These are phyloP conservation scores for Russula abietina DNA, from an alignment of 768 basidiomycete genomes.

Conservation along the genomic window DNA sequence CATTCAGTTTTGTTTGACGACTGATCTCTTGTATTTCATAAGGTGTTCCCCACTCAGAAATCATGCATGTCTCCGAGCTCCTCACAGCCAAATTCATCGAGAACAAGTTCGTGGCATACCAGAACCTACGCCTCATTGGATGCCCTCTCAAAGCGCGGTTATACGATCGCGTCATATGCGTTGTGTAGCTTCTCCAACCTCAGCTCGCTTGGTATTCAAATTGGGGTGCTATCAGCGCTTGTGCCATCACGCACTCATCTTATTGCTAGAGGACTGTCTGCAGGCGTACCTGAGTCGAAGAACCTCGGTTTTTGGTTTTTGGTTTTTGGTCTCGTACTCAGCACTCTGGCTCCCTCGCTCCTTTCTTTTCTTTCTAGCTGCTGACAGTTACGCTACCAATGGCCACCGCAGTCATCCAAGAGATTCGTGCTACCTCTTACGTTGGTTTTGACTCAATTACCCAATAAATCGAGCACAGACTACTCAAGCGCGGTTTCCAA, in stretches of 20 bases:
- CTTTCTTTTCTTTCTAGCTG: too few species aligned
- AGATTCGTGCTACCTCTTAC: too few species aligned
- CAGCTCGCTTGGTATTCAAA: conserved; percentile 80
- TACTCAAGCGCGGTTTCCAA: too few species aligned
- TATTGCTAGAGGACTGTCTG: too few species aligned
- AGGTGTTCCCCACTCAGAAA: conserved; percentile 76
- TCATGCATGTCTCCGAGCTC: conserved; percentile 71
- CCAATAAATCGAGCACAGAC: too few species aligned
- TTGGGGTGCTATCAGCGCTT: conserved; percentile 65
- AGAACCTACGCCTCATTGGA: conserved; percentile 39
- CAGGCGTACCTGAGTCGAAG: too few species aligned
- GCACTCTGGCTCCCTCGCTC: too few species aligned
- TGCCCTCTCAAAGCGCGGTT: conserved; percentile 66
- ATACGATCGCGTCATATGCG: conserved; percentile 78
- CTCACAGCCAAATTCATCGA: conserved; percentile 84
- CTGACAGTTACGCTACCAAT: too few species aligned
- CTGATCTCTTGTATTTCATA: conserved; percentile 24
- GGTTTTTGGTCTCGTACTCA: too few species aligned
- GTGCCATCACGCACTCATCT: conserved; percentile 62
- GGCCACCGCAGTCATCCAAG: too few species aligned
- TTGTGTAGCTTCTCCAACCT: conserved; percentile 91
- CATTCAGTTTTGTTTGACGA: neutral
- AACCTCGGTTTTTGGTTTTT: too few species aligned
- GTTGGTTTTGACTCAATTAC: too few species aligned
- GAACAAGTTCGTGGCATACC: conserved; percentile 81